These are phyloP conservation scores for Haplosporangium gracile DNA, from an alignment of 192 early-diverging fungal species.

Conservation along the genomic window DNA sequence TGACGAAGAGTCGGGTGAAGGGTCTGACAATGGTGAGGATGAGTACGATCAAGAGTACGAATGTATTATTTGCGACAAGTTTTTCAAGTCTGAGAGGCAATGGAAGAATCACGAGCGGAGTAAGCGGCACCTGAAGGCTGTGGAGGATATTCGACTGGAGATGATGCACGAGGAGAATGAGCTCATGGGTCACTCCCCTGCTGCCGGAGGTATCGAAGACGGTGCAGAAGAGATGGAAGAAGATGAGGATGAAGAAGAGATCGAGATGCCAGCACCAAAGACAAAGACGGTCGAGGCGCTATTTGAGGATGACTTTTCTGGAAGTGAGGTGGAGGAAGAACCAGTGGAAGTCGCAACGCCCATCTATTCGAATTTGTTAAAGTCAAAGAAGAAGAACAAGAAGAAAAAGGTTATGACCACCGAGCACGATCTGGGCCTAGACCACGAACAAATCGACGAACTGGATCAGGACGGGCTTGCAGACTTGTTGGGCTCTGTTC, in stretches of 20 bases:
- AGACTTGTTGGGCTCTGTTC: constrained; percentile 41
- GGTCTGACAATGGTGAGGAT: constrained; percentile 35
- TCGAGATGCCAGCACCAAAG: constrained; percentile 31
- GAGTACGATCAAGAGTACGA: constrained; percentile 75
- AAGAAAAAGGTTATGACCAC: constrained; percentile 60
- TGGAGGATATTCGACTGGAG: constrained; percentile 78
- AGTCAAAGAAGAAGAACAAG: constrained; percentile 63
- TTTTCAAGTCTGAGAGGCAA: constrained; percentile 85
- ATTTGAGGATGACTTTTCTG: not conserved
- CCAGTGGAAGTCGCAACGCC: constrained; percentile 21
- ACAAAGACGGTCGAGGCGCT: not conserved
- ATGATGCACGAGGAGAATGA: constrained; percentile 79
- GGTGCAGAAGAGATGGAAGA: constrained; percentile 23
- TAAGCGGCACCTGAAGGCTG: constrained; percentile 88
- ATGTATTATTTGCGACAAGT: constrained; percentile 91
- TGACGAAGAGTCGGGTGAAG: constrained; percentile 30
- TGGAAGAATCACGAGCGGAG: constrained; percentile 89
- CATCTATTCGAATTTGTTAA: constrained; percentile 24
- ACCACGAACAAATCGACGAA: constrained; percentile 34
- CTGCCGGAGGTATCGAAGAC: constrained; percentile 4
- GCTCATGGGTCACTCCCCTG: constrained; percentile 26
- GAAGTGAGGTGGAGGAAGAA: constrained; percentile 58
- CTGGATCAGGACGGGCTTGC: constrained; percentile 50
- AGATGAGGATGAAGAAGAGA: constrained; percentile 44
- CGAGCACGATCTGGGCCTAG: constrained; percentile 20